Evolutionary conservation across 2,329 filamentous ascomycete species (phyloP).

Genomic region (Myriangium duriaei): DNA sequence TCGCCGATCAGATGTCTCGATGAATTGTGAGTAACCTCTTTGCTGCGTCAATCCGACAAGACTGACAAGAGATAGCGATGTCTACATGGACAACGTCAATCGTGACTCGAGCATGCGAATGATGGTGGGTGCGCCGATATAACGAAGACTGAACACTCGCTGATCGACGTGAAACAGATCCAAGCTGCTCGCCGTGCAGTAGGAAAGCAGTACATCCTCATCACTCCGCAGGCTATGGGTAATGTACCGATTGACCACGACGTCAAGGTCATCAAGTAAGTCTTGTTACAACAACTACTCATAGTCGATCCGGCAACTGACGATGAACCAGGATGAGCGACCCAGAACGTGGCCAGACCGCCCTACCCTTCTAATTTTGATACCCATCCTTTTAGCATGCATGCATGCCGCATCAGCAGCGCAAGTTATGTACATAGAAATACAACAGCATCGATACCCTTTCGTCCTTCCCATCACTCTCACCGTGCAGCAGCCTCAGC

Average conservation of each 20-base stretch:
- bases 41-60: slow-evolving; percentile 17
- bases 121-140: slow-evolving; percentile 45
- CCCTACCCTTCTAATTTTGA: slow-evolving; percentile 22
- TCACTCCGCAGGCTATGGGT: slow-evolving; percentile 77
- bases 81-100: slow-evolving; percentile 98
- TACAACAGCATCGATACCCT: slow-evolving; percentile 9
- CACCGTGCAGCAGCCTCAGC: slow-evolving; percentile 52
- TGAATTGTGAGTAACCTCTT: slow-evolving; percentile 53
- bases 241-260: slow-evolving; percentile 49
- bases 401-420: too few species aligned
- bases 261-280: slow-evolving; percentile 65
- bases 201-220: slow-evolving; percentile 90
- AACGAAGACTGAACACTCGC: slow-evolving; percentile 17
- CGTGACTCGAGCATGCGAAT: slow-evolving; percentile 85
- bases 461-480: slow-evolving; percentile 33
- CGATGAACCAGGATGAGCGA: slow-evolving; percentile 29
- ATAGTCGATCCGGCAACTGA: background rate
- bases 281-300: slow-evolving; percentile 15
- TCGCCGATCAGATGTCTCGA: slow-evolving; percentile 89
- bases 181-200: slow-evolving; percentile 71
- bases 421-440: background rate
- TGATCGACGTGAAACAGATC: slow-evolving; percentile 40
- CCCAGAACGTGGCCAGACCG: slow-evolving; percentile 39
- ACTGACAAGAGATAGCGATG: slow-evolving; percentile 40
- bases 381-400: too few species aligned